Evolutionary conservation across 768 basidiomycete genomes (phyloP), one percentile per base, ranked within the genome.

Genomic region (Mycena venus): DNA sequence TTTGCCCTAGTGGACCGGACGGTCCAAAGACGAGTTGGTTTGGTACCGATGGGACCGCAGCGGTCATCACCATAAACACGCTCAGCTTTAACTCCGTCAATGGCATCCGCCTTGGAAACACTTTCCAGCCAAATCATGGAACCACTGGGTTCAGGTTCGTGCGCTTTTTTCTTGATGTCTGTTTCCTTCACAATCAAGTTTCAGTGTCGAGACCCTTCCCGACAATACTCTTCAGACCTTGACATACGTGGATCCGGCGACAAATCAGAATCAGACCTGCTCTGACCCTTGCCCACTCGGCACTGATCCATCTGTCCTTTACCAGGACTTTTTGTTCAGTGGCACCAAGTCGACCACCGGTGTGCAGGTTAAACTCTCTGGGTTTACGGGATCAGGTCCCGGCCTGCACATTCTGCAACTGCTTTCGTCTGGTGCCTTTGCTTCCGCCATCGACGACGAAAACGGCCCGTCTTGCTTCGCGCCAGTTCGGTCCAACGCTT

Each of bases 321-420:
- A 96, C 81, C 97, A 99, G 82, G 98, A 99, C 83, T 99, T 98
- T 85, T 85, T 98, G 49, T 99, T 99, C 82, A 83, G 88, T 61
- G 81, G 80, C 31, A 81, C 89, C 8, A 80, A 90, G 38, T 84
- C 87, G n/a, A 90, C 99, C 78, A 98, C 97, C 8, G 98, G 98
- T 61, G 91, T 98, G 74, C 93, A 97, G 82, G 87, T 99, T 79
- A 93, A 91, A 67, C 86, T 99, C 23, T 91, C 93, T 10, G 84
- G 87, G 58, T 98, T 94, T 89, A 88, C 85, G 55, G 98, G 97
- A 42, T 83, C 86, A 11, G 90, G 91, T 10, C 90, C 95, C 4
- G 98, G 97, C 51, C 84, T 99, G 38, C 96, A 98, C 81, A 87
- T 98, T 62, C 81, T 99, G n/a, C 96, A 99, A 79, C 86, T 99